Evolutionary conservation across 495 filamentous ascomycete genomes (phyloP), one percentile per base, ranked within the genome.

Genomic region (Cenococcum geophilum): DNA sequence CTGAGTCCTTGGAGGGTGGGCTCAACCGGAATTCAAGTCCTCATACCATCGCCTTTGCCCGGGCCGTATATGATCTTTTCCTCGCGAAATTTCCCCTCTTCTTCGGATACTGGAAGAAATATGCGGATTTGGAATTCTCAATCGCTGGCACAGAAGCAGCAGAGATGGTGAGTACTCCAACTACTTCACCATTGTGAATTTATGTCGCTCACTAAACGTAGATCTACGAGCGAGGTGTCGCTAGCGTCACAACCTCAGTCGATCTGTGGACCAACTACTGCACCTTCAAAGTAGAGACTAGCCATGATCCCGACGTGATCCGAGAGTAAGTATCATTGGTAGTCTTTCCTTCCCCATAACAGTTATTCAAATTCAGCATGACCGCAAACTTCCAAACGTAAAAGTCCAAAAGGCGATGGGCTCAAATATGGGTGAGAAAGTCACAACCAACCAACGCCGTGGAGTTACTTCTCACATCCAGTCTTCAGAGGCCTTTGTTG

Each of bases 21-120:
- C 82, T 99, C 57, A 97, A 92, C 68, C 86, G 95, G 60, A 97
- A 99, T 73, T 97, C 93, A 55, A 96, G 88, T 68, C 92, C 95
- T 5, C 88, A 95, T 70, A 89, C 93, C 5, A 91, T 99, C 67
- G 86, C 88, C 22, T 85, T 89, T 10, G 85, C 87, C 34, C 85
- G 93, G 68, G 82, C 87, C 66, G 81, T 86, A 55, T 97, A 95
- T 73, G 95, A 99, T 72, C 83, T 88, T 9, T 92, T 99, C 70
- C 84, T 99, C 9, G 86, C 90, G 57, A 96, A 95, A 71, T 99
- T 97, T 69, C 93, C 93, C 1, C 80, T 97, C 23, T 82, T 97
- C 1, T 99, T 97, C 71, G 93, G 92, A 45, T 99, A 97, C 75
- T 99, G 93, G 93, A 97, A 97, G 78, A 97, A 96, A 74, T 98